Evolutionary conservation across 768 basidiomycete genomes (phyloP).

Genomic region (Suillus luteus): DNA sequence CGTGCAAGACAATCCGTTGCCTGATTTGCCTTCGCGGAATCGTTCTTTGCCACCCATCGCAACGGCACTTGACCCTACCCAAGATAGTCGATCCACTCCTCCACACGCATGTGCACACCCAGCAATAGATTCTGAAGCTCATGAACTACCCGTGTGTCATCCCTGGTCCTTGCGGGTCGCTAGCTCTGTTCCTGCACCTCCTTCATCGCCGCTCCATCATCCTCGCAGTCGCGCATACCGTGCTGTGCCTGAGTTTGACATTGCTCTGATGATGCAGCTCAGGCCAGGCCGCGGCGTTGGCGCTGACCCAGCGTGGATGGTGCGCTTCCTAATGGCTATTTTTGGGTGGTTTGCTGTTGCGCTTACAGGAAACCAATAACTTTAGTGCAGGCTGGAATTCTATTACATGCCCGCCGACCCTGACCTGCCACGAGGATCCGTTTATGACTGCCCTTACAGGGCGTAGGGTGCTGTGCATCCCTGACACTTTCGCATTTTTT

Average conservation of each 20-base stretch:
- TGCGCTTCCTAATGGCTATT: constrained; percentile 76
- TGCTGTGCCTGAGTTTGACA: constrained; percentile 53
- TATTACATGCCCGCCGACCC: constrained; percentile 4
- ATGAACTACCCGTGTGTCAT: constrained; percentile 24
- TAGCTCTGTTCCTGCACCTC: constrained; percentile 22
- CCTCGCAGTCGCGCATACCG: constrained; percentile 33
- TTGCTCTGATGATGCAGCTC: constrained; percentile 78
- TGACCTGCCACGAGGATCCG: constrained; percentile 1
- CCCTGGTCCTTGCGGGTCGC: constrained; percentile 32
- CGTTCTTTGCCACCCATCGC: constrained; percentile 15
- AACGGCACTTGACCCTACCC: constrained; percentile 15
- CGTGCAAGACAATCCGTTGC: constrained; percentile 22
- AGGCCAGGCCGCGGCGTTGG: constrained; percentile 70
- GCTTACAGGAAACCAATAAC: constrained; percentile 40
- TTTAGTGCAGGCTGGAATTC: neutral
- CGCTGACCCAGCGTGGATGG: constrained; percentile 78
- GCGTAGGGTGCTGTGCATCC: constrained; percentile 5
- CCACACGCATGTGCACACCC: neutral
- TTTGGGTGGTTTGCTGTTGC: constrained; percentile 77
- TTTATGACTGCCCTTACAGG: constrained; percentile 3
- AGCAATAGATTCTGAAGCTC: constrained; percentile 19
- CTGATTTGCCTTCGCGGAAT: constrained; percentile 16
- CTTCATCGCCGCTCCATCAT: constrained; percentile 19
- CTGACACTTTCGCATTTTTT: constrained; percentile 18
- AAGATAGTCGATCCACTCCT: neutral